These are phyloP conservation scores for Geotrichum klebahnii DNA, from an alignment of 1,139 yeast genomes.

Conservation along the genomic window DNA sequence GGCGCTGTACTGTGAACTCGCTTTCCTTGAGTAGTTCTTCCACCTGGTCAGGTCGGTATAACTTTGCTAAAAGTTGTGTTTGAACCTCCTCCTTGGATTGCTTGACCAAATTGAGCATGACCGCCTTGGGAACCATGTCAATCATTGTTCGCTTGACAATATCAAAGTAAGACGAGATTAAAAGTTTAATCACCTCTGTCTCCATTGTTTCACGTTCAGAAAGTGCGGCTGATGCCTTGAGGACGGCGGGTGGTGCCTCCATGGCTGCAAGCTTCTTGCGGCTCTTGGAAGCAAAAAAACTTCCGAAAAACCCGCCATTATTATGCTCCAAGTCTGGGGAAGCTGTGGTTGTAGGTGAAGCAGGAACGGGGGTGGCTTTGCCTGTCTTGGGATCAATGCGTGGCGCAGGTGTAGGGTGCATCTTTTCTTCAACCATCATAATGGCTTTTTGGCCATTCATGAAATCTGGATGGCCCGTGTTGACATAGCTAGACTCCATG, in stretches of 20 bases:
- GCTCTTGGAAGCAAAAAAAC: conserved; percentile 87
- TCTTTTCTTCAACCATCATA: conserved; percentile 84
- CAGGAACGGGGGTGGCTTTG: conserved; percentile 43
- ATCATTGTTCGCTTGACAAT: conserved; percentile 92
- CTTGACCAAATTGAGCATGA: conserved; percentile 78
- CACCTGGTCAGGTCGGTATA: conserved; percentile 76
- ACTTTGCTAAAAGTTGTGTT: conserved; percentile 79
- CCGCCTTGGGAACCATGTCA: conserved; percentile 90
- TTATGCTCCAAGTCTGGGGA: too few species aligned
- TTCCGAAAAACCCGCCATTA: conserved; percentile 81
- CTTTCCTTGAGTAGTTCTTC: conserved; percentile 84
- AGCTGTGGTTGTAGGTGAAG: conserved; percentile 22
- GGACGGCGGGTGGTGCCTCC: conserved; percentile 95
- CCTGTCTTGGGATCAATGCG: conserved; percentile 93
- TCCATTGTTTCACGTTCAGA: conserved; percentile 93
- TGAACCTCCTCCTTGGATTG: conserved; percentile 83
- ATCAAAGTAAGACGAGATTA: conserved; percentile 82
- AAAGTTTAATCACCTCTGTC: conserved; percentile 90
- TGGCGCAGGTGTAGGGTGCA: conserved; percentile 75
- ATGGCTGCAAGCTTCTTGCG: conserved; percentile 89
- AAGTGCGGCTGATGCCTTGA: conserved; percentile 92
- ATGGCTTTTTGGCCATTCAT: conserved; percentile 92
- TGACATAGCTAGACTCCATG: conserved; percentile 88
- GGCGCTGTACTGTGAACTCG: conserved; percentile 85
- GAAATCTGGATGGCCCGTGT: conserved; percentile 96